phyloP scores from a whole-genome alignment of 1,284 basidiomycete species.

The Cutaneotrichosporon curvatum region DNA sequence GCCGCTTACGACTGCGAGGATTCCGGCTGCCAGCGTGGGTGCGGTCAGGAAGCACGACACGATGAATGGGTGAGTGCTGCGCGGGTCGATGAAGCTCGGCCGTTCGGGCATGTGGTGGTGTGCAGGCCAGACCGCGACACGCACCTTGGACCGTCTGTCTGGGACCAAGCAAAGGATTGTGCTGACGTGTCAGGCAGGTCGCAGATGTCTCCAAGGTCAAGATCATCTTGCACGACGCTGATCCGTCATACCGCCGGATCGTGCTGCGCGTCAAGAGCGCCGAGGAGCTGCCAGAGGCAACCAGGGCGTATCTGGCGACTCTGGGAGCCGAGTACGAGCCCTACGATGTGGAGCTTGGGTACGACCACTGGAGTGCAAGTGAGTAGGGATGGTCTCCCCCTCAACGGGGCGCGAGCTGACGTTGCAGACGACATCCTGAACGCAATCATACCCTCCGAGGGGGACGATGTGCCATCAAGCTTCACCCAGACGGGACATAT shows the following conservation, averaged over 20 bases:
- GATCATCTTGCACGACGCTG: constrained; percentile 53
- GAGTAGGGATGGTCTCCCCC: constrained; percentile 19
- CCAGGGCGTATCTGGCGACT: constrained; percentile 53
- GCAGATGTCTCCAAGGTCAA: constrained; percentile 62
- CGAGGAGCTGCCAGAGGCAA: constrained; percentile 58
- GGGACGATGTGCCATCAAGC: constrained; percentile 71
- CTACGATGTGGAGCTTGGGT: constrained; percentile 61
- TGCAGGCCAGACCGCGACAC: not conserved
- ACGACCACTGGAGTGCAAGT: constrained; percentile 82
- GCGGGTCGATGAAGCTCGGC: not conserved
- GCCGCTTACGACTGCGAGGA: constrained; percentile 59
- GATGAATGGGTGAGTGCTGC: constrained; percentile 57
- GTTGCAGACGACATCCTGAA: constrained; percentile 69
- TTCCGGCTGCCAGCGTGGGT: constrained; percentile 56
- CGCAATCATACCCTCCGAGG: constrained; percentile 66
- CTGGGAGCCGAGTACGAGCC: constrained; percentile 55
- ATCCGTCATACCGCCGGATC: constrained; percentile 53
- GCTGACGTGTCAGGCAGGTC: constrained; percentile 47
- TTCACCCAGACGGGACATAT: constrained; percentile 90
- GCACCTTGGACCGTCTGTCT: not conserved
- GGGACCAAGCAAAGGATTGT: not conserved
- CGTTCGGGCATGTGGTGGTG: not conserved
- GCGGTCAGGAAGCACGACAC: constrained; percentile 53
- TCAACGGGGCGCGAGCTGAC: not conserved
- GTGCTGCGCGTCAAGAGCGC: constrained; percentile 56